phyloP scores from a whole-genome alignment of 768 basidiomycete species.

The Tubosaeta sp. region DNA sequence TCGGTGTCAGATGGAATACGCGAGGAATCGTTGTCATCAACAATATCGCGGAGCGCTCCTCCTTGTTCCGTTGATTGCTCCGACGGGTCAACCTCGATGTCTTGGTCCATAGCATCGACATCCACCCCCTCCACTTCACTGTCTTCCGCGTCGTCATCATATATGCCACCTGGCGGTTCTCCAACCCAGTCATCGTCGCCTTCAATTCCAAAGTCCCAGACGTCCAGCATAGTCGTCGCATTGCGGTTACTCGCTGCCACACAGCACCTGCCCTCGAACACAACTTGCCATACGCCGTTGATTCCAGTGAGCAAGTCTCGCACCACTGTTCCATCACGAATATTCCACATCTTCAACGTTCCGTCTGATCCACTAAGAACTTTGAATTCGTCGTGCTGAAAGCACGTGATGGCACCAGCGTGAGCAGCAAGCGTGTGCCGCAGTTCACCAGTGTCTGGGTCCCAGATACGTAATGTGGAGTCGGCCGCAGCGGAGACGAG shows the following conservation, averaged over 20 bases:
- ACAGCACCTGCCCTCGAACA: conserved; percentile 91
- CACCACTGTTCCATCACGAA: conserved; percentile 79
- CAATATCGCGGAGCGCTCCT: conserved; percentile 24
- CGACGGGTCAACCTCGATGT: conserved; percentile 35
- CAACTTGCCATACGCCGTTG: conserved; percentile 96
- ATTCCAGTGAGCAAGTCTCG: conserved; percentile 89
- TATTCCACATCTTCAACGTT: conserved; percentile 97
- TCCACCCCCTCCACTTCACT: conserved; percentile 50
- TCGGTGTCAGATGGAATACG: conserved; percentile 27
- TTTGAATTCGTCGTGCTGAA: conserved; percentile 98
- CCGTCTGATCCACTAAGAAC: conserved; percentile 95
- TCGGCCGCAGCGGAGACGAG: conserved; percentile 97
- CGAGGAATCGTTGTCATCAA: conserved; percentile 23
- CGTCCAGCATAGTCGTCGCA: conserved; percentile 75
- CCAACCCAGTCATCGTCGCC: conserved; percentile 78
- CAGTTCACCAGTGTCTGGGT: conserved; percentile 77
- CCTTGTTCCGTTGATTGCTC: conserved; percentile 28
- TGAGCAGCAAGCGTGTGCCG: conserved; percentile 84
- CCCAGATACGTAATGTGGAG: conserved; percentile 92
- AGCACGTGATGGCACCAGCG: conserved; percentile 98
- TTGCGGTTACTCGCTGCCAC: conserved; percentile 88
- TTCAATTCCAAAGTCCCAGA: conserved; percentile 85
- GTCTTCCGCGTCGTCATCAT: conserved; percentile 60
- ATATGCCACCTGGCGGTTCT: conserved; percentile 69
- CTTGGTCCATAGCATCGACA: conserved; percentile 73